Evolutionary conservation across 306 rosid species (phyloP).

Genomic region (Cucumis cinereus): DNA sequence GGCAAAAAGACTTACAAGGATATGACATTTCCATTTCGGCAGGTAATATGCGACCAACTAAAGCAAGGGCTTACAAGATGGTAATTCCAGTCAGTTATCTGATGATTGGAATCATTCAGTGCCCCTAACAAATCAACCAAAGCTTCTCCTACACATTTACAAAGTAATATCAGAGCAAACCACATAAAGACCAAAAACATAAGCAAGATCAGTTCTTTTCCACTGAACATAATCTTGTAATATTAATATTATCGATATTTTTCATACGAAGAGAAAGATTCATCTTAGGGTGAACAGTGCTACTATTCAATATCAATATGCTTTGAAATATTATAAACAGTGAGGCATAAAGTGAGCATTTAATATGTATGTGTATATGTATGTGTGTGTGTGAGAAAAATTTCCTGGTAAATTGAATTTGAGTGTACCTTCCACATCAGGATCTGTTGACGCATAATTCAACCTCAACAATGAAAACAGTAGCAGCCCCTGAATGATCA

Average conservation of each 20-base stretch:
- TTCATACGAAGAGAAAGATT: background rate
- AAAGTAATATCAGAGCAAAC: slow-evolving; percentile 5
- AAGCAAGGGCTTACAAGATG: slow-evolving; percentile 74
- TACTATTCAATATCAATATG: background rate
- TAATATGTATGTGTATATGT: too few relatives aligned
- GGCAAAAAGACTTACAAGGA: slow-evolving; percentile 54
- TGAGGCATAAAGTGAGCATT: background rate
- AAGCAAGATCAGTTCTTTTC: background rate
- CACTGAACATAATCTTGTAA: background rate
- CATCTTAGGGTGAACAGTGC: background rate
- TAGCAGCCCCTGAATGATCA: slow-evolving; percentile 37
- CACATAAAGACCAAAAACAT: background rate
- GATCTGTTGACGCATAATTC: slow-evolving; percentile 34
- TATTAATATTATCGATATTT: background rate
- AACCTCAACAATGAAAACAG: slow-evolving; percentile 27
- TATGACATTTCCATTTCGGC: slow-evolving; percentile 62
- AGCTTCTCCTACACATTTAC: slow-evolving; percentile 56
- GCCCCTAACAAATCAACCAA: slow-evolving; percentile 36
- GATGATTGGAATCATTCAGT: slow-evolving; percentile 59
- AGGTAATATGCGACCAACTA: slow-evolving; percentile 76
- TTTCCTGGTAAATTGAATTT: background rate
- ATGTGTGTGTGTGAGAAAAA: background rate
- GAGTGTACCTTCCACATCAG: slow-evolving; percentile 73
- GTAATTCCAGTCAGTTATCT: slow-evolving; percentile 52
- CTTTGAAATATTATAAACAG: background rate